phyloP scores from a whole-genome alignment of 768 basidiomycete species.

The Pleurotus tuber-regium region DNA sequence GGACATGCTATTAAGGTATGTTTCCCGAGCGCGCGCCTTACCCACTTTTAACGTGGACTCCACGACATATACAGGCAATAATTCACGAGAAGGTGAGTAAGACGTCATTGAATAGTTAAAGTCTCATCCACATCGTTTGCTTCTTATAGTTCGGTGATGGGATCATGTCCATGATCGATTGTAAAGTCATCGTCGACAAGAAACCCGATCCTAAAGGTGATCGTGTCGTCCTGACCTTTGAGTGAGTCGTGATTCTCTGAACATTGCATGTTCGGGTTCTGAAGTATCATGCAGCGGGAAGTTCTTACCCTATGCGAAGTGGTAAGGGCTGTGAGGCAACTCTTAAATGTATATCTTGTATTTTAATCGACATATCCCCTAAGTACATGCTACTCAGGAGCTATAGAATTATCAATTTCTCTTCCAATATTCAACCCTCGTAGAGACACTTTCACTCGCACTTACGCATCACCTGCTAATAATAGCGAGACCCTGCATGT shows the following conservation, averaged over 20 bases:
- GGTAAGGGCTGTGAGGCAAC: no score
- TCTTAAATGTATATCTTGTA: no score
- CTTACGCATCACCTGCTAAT: no score
- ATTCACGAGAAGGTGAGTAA: constrained; percentile 69
- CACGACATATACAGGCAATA: constrained; percentile 43
- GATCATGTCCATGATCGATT: constrained; percentile 90
- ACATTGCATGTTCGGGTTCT: no score
- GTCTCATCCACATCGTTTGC: neutral
- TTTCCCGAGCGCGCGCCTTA: constrained; percentile 3
- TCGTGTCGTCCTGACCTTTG: constrained; percentile 75
- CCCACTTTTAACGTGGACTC: neutral
- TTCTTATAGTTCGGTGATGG: constrained; percentile 71
- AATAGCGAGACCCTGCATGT: no score
- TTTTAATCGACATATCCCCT: no score
- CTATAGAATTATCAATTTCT: no score
- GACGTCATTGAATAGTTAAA: neutral
- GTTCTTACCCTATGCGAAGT: constrained; percentile 71
- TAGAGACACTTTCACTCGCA: no score
- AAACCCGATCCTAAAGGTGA: constrained; percentile 80
- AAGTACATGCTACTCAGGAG: no score
- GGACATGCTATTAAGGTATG: constrained; percentile 75
- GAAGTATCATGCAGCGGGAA: constrained; percentile 79
- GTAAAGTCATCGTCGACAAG: constrained; percentile 62
- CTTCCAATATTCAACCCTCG: no score
- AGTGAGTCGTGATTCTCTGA: constrained; percentile 46